Evolutionary conservation across 148 eudicot species (phyloP), one percentile per base, ranked within the genome.

Genomic region (Rhododendron ferrugineum): DNA sequence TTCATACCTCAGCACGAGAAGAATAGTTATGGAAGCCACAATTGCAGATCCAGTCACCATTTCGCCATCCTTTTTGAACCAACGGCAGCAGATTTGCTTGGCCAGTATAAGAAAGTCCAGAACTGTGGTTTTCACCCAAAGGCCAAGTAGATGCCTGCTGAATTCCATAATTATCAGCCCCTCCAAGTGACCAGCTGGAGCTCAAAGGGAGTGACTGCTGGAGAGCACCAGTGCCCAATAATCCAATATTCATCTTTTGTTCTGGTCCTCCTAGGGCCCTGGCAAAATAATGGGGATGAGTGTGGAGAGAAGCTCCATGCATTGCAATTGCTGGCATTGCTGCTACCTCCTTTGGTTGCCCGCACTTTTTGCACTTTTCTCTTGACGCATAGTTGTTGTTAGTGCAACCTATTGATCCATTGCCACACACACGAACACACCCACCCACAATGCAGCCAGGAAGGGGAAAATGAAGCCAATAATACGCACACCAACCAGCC

Each of bases 361-460:
- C 95, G 87, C 95, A 94, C 90, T 94, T 94, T 81, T 94, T 93
- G 93, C 98, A 94, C 91, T 87, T 93, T 89, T 92, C 98, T 92
- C 98, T 91, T 92, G 98, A 94, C 37, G 95, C 98, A 94, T 94
- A 94, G 90, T 94, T 94, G 94, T 94, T 94, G 95, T 94, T 93
- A 92, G 98, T 94, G 98, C 98, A 94, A 91, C 94, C 98, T 94
- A 94, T 88, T 89, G 94, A 86, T 87, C 92, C 94, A 90, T 88
- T 80, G 88, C 90, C 92, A 90, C 89, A 92, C 93, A 91, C 95
- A 93, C 94, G 84, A 66, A 66, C 73, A 66, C 73, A 66, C 73
- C 97, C 90, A 89, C 92, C 93, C 97, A 92, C 26, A 89, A 92
- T 60, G 91, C 91, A 93, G 88, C 91, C 92, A 86, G 88, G 93